Conservation (phyloP, 2,329 filamentous ascomycete genomes). For the Sporothrix luriei region DNA sequence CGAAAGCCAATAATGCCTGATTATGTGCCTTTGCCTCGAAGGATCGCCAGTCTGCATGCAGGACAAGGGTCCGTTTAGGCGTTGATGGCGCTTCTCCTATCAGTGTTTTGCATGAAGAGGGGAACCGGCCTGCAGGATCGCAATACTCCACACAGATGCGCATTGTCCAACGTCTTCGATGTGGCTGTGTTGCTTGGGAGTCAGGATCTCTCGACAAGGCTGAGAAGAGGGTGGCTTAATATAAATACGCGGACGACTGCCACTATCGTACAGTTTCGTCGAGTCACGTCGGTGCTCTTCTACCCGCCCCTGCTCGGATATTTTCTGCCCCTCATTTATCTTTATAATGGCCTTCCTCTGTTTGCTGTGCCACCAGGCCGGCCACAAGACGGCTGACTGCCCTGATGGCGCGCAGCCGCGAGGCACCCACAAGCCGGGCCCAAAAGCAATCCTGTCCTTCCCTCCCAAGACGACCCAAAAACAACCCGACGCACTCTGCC, state of each 20-base stretch:
- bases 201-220: neutral
- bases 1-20: neutral
- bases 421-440: neutral
- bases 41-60: neutral
- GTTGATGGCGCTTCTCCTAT: neutral
- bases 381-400: slow-evolving; percentile 26
- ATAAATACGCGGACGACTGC: neutral
- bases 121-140: slow-evolving; percentile 7
- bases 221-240: neutral
- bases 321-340: neutral
- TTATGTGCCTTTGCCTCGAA: neutral
- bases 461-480: neutral
- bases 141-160: slow-evolving; percentile 15
- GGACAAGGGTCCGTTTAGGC: neutral
- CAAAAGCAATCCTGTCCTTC: neutral
- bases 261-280: neutral
- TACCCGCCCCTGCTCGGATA: too few relatives aligned
- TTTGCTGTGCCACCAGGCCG: slow-evolving; percentile 22
- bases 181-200: slow-evolving; percentile 5
- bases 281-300: neutral
- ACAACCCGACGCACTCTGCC: neutral
- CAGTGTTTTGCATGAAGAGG: slow-evolving; percentile 15
- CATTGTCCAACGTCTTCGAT: neutral
- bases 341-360: slow-evolving; percentile 24
- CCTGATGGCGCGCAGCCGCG: neutral